phyloP scores from a whole-genome alignment of 306 rosid genomes.

The Prinsepia uniflora region DNA sequence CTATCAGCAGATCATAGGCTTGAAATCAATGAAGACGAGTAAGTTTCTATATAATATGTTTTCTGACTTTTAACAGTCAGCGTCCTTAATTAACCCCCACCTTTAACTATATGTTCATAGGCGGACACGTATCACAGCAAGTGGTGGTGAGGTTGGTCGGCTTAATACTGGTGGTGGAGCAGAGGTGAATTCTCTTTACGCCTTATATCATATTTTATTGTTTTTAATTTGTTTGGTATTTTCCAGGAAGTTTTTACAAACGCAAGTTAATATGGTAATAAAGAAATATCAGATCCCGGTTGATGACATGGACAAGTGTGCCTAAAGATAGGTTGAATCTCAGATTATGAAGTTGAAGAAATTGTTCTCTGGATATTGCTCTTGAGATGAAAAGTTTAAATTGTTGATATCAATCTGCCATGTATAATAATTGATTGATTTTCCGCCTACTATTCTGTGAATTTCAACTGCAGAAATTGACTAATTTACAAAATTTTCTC shows the following conservation, averaged over 20 bases:
- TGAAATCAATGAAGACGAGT: conserved; percentile 94
- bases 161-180: conserved; percentile 99
- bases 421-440: background rate
- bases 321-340: background rate
- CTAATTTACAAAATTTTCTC: conserved; percentile 5
- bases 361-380: background rate
- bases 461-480: background rate
- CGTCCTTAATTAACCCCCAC: conserved; percentile 11
- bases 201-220: background rate
- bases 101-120: conserved; percentile 40
- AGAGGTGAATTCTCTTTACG: conserved; percentile 51
- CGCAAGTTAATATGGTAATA: background rate
- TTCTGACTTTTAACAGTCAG: conserved; percentile 20
- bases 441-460: too few species aligned
- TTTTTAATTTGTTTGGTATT: background rate
- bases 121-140: conserved; percentile 79
- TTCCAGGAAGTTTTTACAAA: background rate
- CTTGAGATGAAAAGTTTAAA: background rate
- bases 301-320: conserved; percentile 6
- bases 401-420: background rate
- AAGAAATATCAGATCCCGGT: background rate
- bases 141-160: conserved; percentile 99
- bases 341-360: background rate
- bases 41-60: conserved; percentile 34
- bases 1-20: conserved; percentile 98